Evolutionary conservation across 2,329 filamentous ascomycete species (phyloP), one percentile per base, ranked within the genome.

Genomic region (Apiospora phragmitis): DNA sequence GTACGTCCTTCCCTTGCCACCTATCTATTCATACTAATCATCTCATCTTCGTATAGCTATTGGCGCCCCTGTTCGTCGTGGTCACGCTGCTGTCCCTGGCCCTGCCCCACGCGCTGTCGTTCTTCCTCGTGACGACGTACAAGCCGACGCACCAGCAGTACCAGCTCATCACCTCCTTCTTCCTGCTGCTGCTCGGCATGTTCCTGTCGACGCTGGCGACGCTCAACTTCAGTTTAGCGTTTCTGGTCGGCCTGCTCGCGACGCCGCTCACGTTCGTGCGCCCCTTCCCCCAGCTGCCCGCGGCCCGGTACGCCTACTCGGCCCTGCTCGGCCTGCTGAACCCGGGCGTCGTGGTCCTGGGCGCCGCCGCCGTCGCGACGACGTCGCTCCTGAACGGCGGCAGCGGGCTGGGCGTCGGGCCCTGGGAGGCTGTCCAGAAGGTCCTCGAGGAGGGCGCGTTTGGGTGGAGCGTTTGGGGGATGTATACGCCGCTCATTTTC

Each of bases 191-290:
- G 12, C 89, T 98, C 0, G 96, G 96, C 76, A 93, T 98, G 85
- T 95, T 94, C 76, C 90, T 99, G 74, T 95, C 95, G 16, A 92
- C 95, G 0, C 91, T 99, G 16, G 95, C 96, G 2, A 99, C 95
- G 0, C 89, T 99, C 68, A 99, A 99, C 83, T 99, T 99, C 85
- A 94, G 93, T 3, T 90, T 98, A 18, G 91, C 94, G 66, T 92
- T 98, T 79, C 85, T 97, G 47, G 86, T 98, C 68, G 96, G 96
- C 47, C 84, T 98, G 2, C 84, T 95, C 65, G 90, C 93, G 59
- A 85, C 89, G 4, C 95, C 95, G 0, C 85, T 98, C 18, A 91
- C 90, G n/a, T 98, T 97, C 79, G 85, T 92, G 24, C 86, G 81
- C 9, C 86, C 89, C 0, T 84, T 84, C 69, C 80, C 82, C 0